phyloP scores from a whole-genome alignment of 441 rosid genomes.

The Erodium texanum region DNA sequence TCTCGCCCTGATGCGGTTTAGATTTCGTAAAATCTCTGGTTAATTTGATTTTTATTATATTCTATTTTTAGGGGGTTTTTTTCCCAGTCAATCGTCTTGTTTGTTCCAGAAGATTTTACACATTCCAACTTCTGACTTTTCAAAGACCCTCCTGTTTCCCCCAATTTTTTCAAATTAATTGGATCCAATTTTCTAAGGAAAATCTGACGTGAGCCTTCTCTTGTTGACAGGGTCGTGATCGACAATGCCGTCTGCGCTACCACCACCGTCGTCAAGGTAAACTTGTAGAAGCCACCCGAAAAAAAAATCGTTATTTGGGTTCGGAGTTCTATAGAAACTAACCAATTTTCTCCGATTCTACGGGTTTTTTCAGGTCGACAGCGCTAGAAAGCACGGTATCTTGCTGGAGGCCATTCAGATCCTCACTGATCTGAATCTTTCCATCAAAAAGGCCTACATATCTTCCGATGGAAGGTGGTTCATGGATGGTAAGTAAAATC shows the following conservation, averaged over 20 bases:
- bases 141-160: neutral
- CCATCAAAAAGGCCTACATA: conserved; percentile 71
- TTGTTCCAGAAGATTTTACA: neutral
- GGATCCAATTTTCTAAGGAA: neutral
- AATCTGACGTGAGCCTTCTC: neutral
- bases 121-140: neutral
- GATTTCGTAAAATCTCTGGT: neutral
- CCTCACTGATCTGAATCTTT: conserved; percentile 81
- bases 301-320: neutral
- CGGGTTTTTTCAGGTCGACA: conserved; percentile 42
- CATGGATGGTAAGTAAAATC: conserved; percentile 64
- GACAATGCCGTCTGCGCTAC: conserved; percentile 36
- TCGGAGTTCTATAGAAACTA: neutral
- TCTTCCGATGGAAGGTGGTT: conserved; percentile 96
- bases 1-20: neutral
- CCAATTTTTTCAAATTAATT: neutral
- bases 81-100: no score
- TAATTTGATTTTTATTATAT: no score
- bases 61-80: no score
- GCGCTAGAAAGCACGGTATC: conserved; percentile 83
- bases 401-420: conserved; percentile 89
- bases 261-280: conserved; percentile 43
- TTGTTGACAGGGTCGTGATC: conserved; percentile 34
- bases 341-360: conserved; percentile 7
- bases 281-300: neutral